These are phyloP conservation scores for Dictyostelium intermedium DNA, from an alignment of 78 protist genomes.

Conservation along the genomic window DNA sequence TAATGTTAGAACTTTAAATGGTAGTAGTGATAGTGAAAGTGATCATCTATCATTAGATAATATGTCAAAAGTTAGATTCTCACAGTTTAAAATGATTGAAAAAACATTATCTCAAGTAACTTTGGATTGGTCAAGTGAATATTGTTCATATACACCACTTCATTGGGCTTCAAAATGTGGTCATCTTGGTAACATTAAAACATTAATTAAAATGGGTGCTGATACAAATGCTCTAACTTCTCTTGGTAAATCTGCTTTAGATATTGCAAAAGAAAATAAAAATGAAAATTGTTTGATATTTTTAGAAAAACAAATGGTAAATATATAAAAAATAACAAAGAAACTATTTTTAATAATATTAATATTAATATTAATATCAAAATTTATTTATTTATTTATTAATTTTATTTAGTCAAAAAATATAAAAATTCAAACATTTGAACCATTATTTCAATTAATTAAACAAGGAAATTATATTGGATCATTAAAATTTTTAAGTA, in stretches of 20 bases:
- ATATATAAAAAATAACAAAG: no score
- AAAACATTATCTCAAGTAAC: slow-evolving; percentile 16
- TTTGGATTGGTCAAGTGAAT: background rate
- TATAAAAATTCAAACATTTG: background rate
- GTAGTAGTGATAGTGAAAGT: background rate
- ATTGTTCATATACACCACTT: slow-evolving; percentile 18
- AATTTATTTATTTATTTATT: background rate
- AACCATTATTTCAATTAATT: background rate
- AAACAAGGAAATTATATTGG: background rate
- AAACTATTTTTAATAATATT: no score
- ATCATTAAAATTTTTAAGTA: background rate
- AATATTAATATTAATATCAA: background rate
- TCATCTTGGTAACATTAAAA: background rate
- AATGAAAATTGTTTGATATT: background rate
- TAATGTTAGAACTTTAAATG: background rate
- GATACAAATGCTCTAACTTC: background rate
- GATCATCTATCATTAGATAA: background rate
- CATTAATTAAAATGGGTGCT: slow-evolving; percentile 14
- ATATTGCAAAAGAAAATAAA: slow-evolving; percentile 21
- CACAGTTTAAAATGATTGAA: slow-evolving; percentile 55
- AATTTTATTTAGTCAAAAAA: background rate
- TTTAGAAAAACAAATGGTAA: slow-evolving; percentile 28
- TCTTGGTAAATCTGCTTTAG: background rate
- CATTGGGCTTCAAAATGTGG: slow-evolving; percentile 39
- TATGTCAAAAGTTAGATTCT: background rate